phyloP scores from a whole-genome alignment of 2,329 filamentous ascomycete genomes.

The Hypoxylon sp. region DNA sequence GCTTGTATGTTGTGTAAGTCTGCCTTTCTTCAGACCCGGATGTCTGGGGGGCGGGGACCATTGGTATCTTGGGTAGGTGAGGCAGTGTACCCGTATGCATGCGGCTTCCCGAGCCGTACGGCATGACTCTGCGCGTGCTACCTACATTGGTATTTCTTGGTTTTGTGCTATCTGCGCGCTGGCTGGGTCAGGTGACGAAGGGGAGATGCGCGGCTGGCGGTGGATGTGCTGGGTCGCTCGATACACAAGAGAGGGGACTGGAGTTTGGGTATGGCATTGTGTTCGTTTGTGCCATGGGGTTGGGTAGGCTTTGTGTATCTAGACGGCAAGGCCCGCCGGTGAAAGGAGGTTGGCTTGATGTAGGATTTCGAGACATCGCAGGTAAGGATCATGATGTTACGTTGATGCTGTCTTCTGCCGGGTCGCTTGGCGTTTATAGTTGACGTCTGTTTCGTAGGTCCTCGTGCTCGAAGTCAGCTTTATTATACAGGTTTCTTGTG shows the following conservation, averaged over 20 bases:
- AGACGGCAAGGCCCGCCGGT: neutral
- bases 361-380: neutral
- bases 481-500: neutral
- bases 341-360: neutral
- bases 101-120: conserved; percentile 13
- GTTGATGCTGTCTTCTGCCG: neutral
- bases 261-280: neutral
- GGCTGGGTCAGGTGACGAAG: conserved; percentile 28
- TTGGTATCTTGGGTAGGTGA: too few species aligned
- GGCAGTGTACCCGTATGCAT: neutral
- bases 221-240: neutral
- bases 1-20: too few species aligned
- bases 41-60: neutral
- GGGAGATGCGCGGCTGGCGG: conserved; percentile 19
- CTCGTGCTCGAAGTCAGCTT: too few species aligned
- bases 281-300: neutral
- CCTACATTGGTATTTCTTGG: neutral
- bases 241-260: neutral
- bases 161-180: neutral
- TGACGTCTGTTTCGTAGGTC: too few species aligned
- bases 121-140: neutral
- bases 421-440: neutral
- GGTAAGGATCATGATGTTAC: neutral
- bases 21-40: neutral
- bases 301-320: neutral